These are phyloP conservation scores for Candida boidinii DNA, from an alignment of 805 yeast genomes.

Conservation along the genomic window DNA sequence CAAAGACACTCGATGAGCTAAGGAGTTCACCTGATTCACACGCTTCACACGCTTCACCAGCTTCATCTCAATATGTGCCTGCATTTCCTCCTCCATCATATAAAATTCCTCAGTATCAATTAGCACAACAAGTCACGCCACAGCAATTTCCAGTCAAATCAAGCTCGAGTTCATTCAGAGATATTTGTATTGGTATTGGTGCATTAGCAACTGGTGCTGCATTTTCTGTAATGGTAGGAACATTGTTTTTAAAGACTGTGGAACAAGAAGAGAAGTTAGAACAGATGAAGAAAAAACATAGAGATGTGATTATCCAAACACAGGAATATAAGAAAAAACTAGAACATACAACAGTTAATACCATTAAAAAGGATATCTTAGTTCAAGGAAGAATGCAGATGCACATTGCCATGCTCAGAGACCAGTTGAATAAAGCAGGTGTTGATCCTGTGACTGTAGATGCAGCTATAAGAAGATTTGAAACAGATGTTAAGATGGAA, in stretches of 20 bases:
- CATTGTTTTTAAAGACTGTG: slow-evolving; percentile 12
- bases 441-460: slow-evolving; percentile 50
- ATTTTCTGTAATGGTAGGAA: neutral
- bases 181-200: slow-evolving; percentile 10
- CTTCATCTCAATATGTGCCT: slow-evolving; percentile 3
- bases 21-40: slow-evolving; percentile 1
- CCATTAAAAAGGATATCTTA: slow-evolving; percentile 37
- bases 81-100: slow-evolving; percentile 1
- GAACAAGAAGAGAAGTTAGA: slow-evolving; percentile 16
- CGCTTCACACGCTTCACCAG: slow-evolving; percentile 1
- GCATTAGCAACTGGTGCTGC: slow-evolving; percentile 1
- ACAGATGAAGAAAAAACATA: slow-evolving; percentile 17
- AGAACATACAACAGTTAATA: slow-evolving; percentile 43
- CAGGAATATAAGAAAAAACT: slow-evolving; percentile 42
- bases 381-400: slow-evolving; percentile 52
- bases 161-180: slow-evolving; percentile 4
- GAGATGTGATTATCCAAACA: slow-evolving; percentile 37
- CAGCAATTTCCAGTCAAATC: too few relatives aligned
- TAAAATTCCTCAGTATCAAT: neutral
- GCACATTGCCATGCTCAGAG: slow-evolving; percentile 57
- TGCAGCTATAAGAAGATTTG: slow-evolving; percentile 49
- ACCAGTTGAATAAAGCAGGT: slow-evolving; percentile 51
- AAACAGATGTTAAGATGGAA: slow-evolving; percentile 48
- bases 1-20: slow-evolving; percentile 22
- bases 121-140: neutral